Conservation (phyloP, 2,329 filamentous ascomycete species). For the Fusarium citri region DNA sequence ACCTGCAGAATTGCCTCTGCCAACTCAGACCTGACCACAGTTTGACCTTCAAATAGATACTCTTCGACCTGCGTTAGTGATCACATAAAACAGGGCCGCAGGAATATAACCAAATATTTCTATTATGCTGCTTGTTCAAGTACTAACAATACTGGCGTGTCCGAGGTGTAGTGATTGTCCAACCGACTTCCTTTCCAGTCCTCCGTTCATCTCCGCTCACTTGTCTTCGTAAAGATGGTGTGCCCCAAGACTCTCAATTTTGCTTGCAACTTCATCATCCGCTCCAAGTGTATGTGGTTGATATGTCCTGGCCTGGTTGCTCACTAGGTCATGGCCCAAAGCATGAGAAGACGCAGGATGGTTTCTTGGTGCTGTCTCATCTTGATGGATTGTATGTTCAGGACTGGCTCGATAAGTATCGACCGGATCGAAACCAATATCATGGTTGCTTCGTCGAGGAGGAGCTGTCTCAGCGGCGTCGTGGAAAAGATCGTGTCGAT, state of each 20-base stretch:
- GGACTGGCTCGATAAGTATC: conserved; percentile 13
- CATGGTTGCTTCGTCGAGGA: conserved; percentile 9
- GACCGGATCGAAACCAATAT: conserved; percentile 21
- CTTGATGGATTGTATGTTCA: conserved; percentile 31
- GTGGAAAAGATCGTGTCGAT: conserved; percentile 27
- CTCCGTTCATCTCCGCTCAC: not conserved
- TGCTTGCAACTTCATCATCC: conserved; percentile 22
- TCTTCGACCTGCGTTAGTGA: not conserved
- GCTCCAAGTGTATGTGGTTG: conserved; percentile 30
- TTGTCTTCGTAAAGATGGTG: conserved; percentile 38
- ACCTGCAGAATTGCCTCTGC: conserved; percentile 17
- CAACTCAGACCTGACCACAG: conserved; percentile 14
- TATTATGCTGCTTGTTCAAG: conserved; percentile 26
- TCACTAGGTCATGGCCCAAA: conserved; percentile 26
- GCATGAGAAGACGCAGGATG: conserved; percentile 24
- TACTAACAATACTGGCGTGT: conserved; percentile 34
- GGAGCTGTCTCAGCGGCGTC: conserved; percentile 11
- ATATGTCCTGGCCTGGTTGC: not conserved
- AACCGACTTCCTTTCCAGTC: not conserved
- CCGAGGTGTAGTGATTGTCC: conserved; percentile 25
- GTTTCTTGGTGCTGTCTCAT: conserved; percentile 10
- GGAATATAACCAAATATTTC: conserved; percentile 18
- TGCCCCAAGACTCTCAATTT: conserved; percentile 4
- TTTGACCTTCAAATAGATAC: not conserved
- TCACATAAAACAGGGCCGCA: conserved; percentile 3